Conservation (phyloP, 2,329 filamentous ascomycete genomes). For the Neocatenulostroma microsporum region DNA sequence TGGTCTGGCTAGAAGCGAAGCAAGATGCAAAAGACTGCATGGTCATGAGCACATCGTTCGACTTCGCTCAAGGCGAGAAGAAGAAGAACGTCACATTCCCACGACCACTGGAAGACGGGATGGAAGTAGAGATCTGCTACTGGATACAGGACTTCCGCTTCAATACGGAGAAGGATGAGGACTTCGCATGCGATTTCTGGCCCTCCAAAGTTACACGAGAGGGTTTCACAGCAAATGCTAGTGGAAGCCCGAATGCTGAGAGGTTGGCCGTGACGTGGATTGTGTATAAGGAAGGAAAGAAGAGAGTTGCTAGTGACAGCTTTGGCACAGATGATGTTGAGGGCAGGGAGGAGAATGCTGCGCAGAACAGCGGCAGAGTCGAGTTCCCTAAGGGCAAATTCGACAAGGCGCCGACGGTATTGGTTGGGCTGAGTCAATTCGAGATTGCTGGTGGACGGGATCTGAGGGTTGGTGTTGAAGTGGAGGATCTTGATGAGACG, state of each 20-base stretch:
- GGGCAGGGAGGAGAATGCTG: background rate
- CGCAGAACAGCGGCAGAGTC: conserved; percentile 6
- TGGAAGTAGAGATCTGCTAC: too few species aligned
- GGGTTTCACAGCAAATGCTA: conserved; percentile 12
- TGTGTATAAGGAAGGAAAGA: conserved; percentile 13
- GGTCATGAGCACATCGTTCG: too few species aligned
- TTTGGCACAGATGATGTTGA: conserved; percentile 9
- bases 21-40: too few species aligned
- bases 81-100: too few species aligned
- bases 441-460: too few species aligned
- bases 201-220: conserved; percentile 7
- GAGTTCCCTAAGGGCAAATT: conserved; percentile 10
- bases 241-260: conserved; percentile 10
- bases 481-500: too few species aligned
- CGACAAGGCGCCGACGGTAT: conserved; percentile 11
- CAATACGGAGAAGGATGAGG: conserved; percentile 8
- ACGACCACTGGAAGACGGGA: too few species aligned
- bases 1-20: too few species aligned
- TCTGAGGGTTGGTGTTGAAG: too few species aligned
- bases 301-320: conserved; percentile 11
- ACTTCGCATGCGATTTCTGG: conserved; percentile 10
- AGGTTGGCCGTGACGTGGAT: conserved; percentile 12
- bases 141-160: too few species aligned
- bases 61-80: too few species aligned
- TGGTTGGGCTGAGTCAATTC: too few species aligned